Percentiles rank a stretch among this genome's conserved stretches.
Evolutionary conservation across 495 filamentous ascomycete species (phyloP).

Genomic region (Aspergillus funiculosus): DNA sequence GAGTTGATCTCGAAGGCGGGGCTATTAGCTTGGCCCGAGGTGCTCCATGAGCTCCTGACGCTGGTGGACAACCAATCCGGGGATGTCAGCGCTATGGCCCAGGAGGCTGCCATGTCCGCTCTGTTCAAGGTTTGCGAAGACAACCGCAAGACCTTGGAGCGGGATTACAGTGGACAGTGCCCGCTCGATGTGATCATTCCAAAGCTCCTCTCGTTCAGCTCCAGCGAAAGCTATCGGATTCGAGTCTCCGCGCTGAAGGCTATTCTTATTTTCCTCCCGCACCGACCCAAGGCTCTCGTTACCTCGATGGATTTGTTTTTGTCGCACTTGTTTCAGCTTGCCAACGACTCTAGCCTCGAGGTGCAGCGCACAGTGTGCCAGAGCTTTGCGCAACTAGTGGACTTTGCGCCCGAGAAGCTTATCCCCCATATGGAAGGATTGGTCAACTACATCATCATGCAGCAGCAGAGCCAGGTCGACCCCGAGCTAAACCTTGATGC

Average conservation of each 20-base stretch:
- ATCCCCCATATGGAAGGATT: slow-evolving; percentile 81
- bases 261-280: slow-evolving; percentile 86
- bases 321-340: slow-evolving; percentile 72
- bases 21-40: slow-evolving; percentile 83
- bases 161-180: slow-evolving; percentile 76
- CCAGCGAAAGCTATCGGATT: slow-evolving; percentile 65
- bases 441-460: slow-evolving; percentile 86
- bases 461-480: slow-evolving; percentile 78
- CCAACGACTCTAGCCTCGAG: slow-evolving; percentile 66
- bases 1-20: slow-evolving; percentile 82
- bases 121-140: slow-evolving; percentile 95
- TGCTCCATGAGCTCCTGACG: slow-evolving; percentile 71
- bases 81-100: slow-evolving; percentile 58
- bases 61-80: slow-evolving; percentile 69
- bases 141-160: slow-evolving; percentile 79
- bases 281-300: slow-evolving; percentile 70
- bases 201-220: slow-evolving; percentile 81
- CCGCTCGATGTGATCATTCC: slow-evolving; percentile 87
- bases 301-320: slow-evolving; percentile 72
- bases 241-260: slow-evolving; percentile 70
- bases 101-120: slow-evolving; percentile 91
- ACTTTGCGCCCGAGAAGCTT: slow-evolving; percentile 84
- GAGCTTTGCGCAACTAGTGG: slow-evolving; percentile 85
- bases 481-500: slow-evolving; percentile 90
- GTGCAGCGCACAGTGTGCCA: slow-evolving; percentile 89